These are phyloP conservation scores for Adansonia digitata DNA, from an alignment of 345 rosid genomes.

Conservation along the genomic window DNA sequence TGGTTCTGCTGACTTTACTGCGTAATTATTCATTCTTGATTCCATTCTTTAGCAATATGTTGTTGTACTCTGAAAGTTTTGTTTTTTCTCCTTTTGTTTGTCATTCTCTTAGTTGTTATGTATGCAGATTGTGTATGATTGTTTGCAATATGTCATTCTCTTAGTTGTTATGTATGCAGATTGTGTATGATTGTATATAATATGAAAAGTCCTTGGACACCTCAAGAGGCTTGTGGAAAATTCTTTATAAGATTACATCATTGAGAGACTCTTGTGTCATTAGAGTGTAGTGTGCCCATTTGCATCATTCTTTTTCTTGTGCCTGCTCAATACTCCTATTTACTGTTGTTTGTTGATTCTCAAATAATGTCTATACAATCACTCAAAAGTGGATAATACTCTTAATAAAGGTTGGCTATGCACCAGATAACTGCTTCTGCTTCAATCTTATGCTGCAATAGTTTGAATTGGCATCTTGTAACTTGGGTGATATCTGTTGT, in stretches of 20 bases:
- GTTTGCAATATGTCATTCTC: no score
- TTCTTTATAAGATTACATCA: not conserved
- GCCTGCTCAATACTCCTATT: not conserved
- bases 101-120: not conserved
- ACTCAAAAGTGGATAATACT: not conserved
- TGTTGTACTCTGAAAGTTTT: no score
- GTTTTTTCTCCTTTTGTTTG: not conserved
- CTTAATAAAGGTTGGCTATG: not conserved
- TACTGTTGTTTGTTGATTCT: not conserved
- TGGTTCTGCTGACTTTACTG: slow-evolving; percentile 90
- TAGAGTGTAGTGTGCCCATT: not conserved
- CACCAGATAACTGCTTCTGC: not conserved
- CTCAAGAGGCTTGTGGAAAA: not conserved
- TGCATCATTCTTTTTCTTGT: not conserved
- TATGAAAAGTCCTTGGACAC: not conserved
- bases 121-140: no score
- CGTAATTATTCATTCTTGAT: slow-evolving; percentile 39
- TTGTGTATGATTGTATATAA: no score
- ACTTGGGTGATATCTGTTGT: not conserved
- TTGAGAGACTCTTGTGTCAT: not conserved
- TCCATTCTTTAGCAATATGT: not conserved
- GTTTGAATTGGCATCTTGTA: not conserved
- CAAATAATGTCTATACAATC: no score
- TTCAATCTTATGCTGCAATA: not conserved
- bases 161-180: no score